Base-by-base conservation (phyloP, 306 rosid genomes). In the Echinosophora koreensis region DNA sequence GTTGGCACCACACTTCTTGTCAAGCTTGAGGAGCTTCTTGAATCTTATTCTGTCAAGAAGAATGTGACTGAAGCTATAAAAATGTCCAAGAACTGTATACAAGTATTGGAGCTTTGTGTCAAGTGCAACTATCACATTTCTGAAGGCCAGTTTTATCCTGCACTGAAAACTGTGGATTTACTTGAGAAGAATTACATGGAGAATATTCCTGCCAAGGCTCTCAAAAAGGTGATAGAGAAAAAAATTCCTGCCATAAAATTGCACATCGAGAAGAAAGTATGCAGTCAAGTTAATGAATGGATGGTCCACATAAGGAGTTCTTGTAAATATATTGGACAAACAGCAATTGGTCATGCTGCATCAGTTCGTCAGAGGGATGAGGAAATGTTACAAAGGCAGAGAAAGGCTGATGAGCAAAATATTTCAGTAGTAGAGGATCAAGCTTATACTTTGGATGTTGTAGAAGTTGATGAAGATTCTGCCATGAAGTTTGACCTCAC, bases 11-110 rank as follows among this genome's bases (percentile, higher is more conserved):
- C 59, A 27, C 88, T 92, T 73, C 87, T 95, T 82, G 64, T 88
- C 49, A 89, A 85, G 46, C 97, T 95, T n/a, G 99, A 92, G 82
- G 99, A 92, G 84, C 97, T 95, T 86, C 85, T 92, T 49, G 92
- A 88, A 82, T 95, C 94, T 7, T 95, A 88, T 82, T 87, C 94
- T 2, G 71, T 85, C 14, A 94, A 94, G 89, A 84, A 90, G 81
- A 94, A 94, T 71, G 93, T 94, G 66, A 86, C 84, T 1, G 97
- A 89, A 75, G 98, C 98, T 66, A 86, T 92, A 55, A 92, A 86
- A 73, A 88, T 89, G 90, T 89, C 97, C 15, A 84, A 80, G 89
- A 90, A 80, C 41, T 90, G 97, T 55, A 76, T 92, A 9, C 87
- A 83, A 67, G 93, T 89, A 75, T 80, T 95, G 86, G 97, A 95